Base-by-base conservation (phyloP, 495 filamentous ascomycete species). In the Amphirosellinia nigrospora region DNA sequence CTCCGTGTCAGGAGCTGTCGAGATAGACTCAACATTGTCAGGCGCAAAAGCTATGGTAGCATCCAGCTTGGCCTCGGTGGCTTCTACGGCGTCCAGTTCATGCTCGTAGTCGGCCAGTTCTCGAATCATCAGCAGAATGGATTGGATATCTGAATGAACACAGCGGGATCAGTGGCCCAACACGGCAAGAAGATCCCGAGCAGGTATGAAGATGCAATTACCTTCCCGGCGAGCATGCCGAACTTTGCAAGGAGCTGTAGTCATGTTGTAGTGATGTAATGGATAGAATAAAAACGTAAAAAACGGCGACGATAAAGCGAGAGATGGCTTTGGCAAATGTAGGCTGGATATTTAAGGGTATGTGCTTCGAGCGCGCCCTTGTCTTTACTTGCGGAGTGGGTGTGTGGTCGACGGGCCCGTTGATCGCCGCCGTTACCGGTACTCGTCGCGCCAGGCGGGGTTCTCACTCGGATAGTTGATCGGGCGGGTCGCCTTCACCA, bases 81-180 rank as follows among this genome's bases (percentile, higher is more conserved):
- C 94, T 72, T 92, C 84, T 70, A 97, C 94, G 67, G 87, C 83
- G 75, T 91, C 82, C 21, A 90, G 83, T 83, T 90, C 88, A 28
- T 91, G 82, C 80, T 98, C 94, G 82, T 97, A 97, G 74, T 89
- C 86, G 71, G 96, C 95, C 6, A 98, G 89, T 74, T 96, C 94
- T 66, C 88, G 88, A 81, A 99, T 96, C 73, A 97, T 82, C 69
- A 88, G 79, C 70, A 97, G 88, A 78, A 98, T 97, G 16, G 84
- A 81, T 41, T 89, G 89, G 65, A 97, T 89, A 73, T 98, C 94
- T 97, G 23, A 9, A 32, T 75, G n/a, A 45, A 52, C 16, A 13
- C 23, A 4, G 16, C 15, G 48, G 26, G 8, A 10, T 69, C 21
- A 69, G 56, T 30, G 10, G 19, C 36, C 36, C 13, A 21, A 41